Conservation (phyloP, 768 basidiomycete species). For the Termitomyces sp. region DNA sequence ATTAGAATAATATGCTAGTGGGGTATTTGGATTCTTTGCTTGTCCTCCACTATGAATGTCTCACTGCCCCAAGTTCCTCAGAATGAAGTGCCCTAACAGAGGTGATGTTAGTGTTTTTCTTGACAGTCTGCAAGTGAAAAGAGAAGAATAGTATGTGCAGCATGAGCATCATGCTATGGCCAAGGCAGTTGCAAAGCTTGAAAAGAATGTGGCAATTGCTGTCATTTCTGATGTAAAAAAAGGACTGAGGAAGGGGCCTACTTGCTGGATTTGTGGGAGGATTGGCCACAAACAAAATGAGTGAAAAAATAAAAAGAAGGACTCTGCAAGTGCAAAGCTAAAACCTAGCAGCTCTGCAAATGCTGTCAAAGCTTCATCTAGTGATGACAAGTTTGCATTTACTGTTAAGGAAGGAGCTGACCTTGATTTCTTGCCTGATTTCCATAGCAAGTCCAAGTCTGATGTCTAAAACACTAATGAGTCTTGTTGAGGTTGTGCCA, state of each 20-base stretch:
- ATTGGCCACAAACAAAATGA: neutral
- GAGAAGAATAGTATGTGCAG: slow-evolving; percentile 2
- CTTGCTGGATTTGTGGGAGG: neutral
- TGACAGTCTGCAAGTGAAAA: too few species aligned
- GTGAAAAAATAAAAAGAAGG: neutral
- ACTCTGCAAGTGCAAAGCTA: too few species aligned
- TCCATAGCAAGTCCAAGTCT: neutral
- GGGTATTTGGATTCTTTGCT: too few species aligned
- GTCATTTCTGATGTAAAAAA: slow-evolving; percentile 7
- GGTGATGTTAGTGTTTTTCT: too few species aligned
- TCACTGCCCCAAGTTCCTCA: too few species aligned
- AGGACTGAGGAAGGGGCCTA: slow-evolving; percentile 16
- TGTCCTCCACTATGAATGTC: too few species aligned
- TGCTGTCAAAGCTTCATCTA: too few species aligned
- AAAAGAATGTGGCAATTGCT: slow-evolving; percentile 4
- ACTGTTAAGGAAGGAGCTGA: too few species aligned
- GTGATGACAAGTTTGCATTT: too few species aligned
- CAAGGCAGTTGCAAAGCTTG: neutral
- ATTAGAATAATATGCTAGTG: too few species aligned
- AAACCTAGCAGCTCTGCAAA: too few species aligned
- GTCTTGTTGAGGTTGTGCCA: neutral
- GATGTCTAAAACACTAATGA: neutral
- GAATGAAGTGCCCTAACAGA: too few species aligned
- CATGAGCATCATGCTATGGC: neutral
- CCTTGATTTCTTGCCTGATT: neutral